Evolutionary conservation across 306 rosid species (phyloP).

Genomic region (Hylodesmum podocarpum): DNA sequence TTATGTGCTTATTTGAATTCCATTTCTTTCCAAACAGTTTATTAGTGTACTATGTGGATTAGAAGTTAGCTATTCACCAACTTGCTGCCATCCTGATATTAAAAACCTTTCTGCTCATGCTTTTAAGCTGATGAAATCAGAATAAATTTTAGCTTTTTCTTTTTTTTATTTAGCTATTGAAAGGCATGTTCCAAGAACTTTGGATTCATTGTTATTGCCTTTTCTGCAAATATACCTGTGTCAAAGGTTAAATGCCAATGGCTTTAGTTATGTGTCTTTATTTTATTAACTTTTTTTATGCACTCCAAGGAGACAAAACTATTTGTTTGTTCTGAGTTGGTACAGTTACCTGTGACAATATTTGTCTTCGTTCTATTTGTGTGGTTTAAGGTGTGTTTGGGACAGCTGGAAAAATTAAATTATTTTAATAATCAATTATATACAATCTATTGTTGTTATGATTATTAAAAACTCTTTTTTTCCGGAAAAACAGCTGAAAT

Average conservation of each 20-base stretch:
- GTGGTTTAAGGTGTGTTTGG: too few relatives aligned
- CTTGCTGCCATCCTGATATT: neutral
- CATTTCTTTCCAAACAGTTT: neutral
- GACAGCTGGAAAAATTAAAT: too few relatives aligned
- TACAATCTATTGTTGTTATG: too few relatives aligned
- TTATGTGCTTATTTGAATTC: neutral
- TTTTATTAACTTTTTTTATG: neutral
- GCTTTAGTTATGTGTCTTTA: neutral
- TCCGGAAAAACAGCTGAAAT: too few relatives aligned
- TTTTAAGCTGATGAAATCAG: neutral
- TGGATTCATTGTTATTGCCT: neutral
- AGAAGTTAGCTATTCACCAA: slow-evolving; percentile 12
- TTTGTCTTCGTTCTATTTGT: neutral
- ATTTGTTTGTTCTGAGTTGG: neutral
- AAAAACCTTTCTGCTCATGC: neutral
- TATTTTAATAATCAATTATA: too few relatives aligned
- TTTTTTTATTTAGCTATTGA: too few relatives aligned
- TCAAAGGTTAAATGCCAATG: neutral
- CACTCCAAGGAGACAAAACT: slow-evolving; percentile 8
- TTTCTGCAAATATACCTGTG: neutral
- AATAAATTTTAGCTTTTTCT: neutral
- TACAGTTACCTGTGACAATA: neutral
- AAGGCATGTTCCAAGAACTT: neutral
- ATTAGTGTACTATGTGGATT: neutral
- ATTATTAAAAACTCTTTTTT: too few relatives aligned